phyloP scores from a whole-genome alignment of 345 rosid genomes.

The Hevea brasiliensis region DNA sequence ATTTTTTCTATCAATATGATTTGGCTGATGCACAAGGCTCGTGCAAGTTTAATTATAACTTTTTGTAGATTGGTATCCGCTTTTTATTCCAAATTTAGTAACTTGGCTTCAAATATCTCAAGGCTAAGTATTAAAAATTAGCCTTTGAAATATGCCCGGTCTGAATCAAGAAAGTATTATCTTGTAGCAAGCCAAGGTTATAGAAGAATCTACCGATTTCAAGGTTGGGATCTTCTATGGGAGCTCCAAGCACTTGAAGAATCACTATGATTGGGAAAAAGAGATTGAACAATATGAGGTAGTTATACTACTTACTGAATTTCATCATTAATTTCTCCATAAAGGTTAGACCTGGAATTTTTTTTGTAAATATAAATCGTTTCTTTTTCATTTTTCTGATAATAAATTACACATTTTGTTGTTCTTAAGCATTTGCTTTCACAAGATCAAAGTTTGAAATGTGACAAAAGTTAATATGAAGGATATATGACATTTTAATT shows the following conservation, averaged over 20 bases:
- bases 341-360: conserved; percentile 10
- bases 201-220: conserved; percentile 62
- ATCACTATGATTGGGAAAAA: conserved; percentile 67
- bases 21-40: background rate
- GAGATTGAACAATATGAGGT: conserved; percentile 80
- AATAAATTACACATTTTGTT: background rate
- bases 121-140: background rate
- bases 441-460: background rate
- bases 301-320: conserved; percentile 17
- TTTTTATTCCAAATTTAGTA: background rate
- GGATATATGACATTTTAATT: background rate
- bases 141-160: background rate
- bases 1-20: background rate
- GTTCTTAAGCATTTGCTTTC: background rate
- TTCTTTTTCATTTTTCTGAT: background rate
- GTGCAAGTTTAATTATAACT: background rate
- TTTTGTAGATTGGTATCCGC: background rate
- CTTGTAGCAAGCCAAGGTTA: conserved; percentile 84
- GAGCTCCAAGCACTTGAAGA: conserved; percentile 49
- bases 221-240: conserved; percentile 74
- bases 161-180: conserved; percentile 21
- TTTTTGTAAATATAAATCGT: background rate
- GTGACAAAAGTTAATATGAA: background rate
- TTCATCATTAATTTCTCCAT: background rate
- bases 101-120: conserved; percentile 2